Evolutionary conservation across 306 rosid species (phyloP).

Genomic region (Betula pendula): DNA sequence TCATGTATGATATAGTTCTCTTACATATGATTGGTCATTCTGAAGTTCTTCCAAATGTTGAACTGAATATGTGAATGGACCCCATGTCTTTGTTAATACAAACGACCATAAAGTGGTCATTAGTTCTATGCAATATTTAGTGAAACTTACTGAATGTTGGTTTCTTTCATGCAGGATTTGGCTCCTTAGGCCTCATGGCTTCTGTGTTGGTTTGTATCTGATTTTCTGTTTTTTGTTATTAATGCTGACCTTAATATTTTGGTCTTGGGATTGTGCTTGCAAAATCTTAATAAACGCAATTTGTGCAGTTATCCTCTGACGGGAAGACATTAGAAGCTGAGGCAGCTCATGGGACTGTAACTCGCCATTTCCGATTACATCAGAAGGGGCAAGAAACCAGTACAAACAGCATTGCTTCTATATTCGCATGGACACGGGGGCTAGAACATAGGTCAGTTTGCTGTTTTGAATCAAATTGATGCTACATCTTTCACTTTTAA

Average conservation of each 20-base stretch:
- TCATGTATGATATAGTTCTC: neutral
- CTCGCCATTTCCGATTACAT: constrained; percentile 87
- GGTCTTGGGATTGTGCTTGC: neutral
- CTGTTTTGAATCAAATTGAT: constrained; percentile 12
- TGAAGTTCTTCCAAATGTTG: neutral
- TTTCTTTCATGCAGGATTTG: constrained; percentile 72
- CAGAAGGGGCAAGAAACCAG: constrained; percentile 97
- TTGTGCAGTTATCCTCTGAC: constrained; percentile 84
- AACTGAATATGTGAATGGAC: neutral
- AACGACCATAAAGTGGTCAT: neutral
- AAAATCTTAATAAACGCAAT: constrained; percentile 20
- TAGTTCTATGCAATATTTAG: constrained; percentile 2
- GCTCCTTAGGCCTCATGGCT: constrained; percentile 94
- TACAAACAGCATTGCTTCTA: constrained; percentile 96
- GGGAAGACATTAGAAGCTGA: constrained; percentile 97
- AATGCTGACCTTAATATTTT: constrained; percentile 15
- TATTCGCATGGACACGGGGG: constrained; percentile 98
- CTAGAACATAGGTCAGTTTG: constrained; percentile 77
- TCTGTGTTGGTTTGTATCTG: constrained; percentile 78
- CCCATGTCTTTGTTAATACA: neutral
- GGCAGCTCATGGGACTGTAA: constrained; percentile 99
- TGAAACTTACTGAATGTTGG: constrained; percentile 29
- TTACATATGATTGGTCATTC: neutral
- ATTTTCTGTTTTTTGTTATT: constrained; percentile 6
- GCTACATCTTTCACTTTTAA: constrained; percentile 7